Conservation (phyloP, 768 basidiomycete genomes). For the Cubamyces sp. region DNA sequence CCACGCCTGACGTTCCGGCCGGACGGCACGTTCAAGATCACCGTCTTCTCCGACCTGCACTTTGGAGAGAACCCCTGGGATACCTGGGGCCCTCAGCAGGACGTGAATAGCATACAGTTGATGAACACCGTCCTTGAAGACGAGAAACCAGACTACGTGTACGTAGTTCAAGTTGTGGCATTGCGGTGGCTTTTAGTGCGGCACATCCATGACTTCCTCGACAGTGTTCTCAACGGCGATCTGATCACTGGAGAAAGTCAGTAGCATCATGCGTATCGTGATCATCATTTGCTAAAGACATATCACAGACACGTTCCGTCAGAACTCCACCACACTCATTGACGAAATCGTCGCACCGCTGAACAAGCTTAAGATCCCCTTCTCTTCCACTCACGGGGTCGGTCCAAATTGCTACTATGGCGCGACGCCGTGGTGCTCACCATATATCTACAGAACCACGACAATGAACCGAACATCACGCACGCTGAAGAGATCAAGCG, state of each 20-base stretch:
- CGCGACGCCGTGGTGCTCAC: no score
- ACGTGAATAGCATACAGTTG: constrained; percentile 60
- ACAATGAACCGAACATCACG: constrained; percentile 73
- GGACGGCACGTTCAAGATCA: constrained; percentile 71
- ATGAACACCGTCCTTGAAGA: constrained; percentile 58
- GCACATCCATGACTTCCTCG: background rate
- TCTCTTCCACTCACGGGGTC: constrained; percentile 72
- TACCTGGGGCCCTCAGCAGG: constrained; percentile 67
- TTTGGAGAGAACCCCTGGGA: constrained; percentile 80
- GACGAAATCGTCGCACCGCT: constrained; percentile 67
- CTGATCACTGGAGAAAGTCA: constrained; percentile 73
- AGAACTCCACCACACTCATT: constrained; percentile 69
- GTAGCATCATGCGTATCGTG: constrained; percentile 11
- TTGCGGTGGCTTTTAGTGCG: background rate
- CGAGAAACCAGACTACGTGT: constrained; percentile 76
- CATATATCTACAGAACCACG: constrained; percentile 59
- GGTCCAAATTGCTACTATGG: constrained; percentile 26
- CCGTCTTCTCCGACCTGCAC: constrained; percentile 76
- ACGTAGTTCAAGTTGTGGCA: constrained; percentile 28
- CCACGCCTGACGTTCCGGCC: constrained; percentile 57
- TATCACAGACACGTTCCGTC: constrained; percentile 54
- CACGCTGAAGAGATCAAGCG: constrained; percentile 68
- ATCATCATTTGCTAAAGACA: background rate
- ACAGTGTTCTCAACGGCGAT: constrained; percentile 73
- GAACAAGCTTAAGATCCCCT: constrained; percentile 59